Base-by-base conservation (phyloP, 1,139 yeast genomes). In the Eremothecium sinecaudum region DNA sequence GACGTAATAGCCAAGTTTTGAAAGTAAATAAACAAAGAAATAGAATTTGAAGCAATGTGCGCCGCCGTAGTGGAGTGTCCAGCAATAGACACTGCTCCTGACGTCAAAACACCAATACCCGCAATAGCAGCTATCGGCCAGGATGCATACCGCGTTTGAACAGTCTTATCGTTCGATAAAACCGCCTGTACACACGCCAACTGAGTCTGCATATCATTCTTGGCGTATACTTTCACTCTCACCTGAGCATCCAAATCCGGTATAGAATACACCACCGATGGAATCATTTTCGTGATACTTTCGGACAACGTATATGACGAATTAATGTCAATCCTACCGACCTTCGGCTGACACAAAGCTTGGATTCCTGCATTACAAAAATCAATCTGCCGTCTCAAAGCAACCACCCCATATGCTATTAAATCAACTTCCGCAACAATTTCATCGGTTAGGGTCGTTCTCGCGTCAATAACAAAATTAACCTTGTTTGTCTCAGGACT, bases 101-200 rank as follows among this genome's bases (percentile, higher is more conserved):
- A 82, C 4, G 92, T 79, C 35, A 86, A 59, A 28, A 90, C 72
- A 42, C 97, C 97, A 32, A 83, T 58, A 32, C 94, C 93, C 2
- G 95, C 75, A 29, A 90, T 72, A 13, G 87, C 92, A 4, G 96
- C 97, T 48, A 90, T 81, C 16, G 94, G 94, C 98, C 98, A 92
- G 6, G 94, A 73, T 4, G 95, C 98, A 48, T 83, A 86, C 51
- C 76, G 77, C 19, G 96, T 86, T 59, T 87, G 94, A 23, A 90
- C 99, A 2, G 98, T 86, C 55, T 82, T 84, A 40, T 90, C 95
- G 59, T 92, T 90, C 19, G 82, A 63, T 41, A 90, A 67, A 15
- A 76, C 69, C 0, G 97, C 96, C 56, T 82, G 87, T 8, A 92
- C 94, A 69, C 99, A 90, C 2, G 98, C 98, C 41, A 87, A 64